Evolutionary conservation across 768 basidiomycete genomes (phyloP).

Genomic region (Suillus variegatus): DNA sequence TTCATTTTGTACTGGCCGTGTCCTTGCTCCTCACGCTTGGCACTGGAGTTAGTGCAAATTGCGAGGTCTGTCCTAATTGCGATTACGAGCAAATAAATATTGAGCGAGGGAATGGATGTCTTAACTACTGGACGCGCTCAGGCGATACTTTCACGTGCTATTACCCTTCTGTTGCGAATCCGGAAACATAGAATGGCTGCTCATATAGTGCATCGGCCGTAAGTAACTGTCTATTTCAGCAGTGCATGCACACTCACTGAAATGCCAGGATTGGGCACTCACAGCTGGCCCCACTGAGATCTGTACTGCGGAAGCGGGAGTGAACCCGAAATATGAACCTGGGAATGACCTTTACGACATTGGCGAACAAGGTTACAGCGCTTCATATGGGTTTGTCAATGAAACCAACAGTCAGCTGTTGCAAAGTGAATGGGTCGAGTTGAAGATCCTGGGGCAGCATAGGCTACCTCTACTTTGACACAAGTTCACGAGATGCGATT

Average conservation of each 20-base stretch:
- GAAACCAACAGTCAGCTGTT: not conserved
- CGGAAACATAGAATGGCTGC: not conserved
- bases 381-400: not conserved
- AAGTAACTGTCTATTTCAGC: not conserved
- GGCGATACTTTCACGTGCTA: not conserved
- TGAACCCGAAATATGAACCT: too few relatives aligned
- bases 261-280: not conserved
- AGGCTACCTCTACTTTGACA: not conserved
- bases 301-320: not conserved
- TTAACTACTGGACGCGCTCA: conserved; percentile 1
- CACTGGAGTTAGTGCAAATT: not conserved
- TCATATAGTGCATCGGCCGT: not conserved
- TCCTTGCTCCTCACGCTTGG: not conserved
- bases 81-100: not conserved
- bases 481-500: too few relatives aligned
- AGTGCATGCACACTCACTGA: not conserved
- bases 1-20: not conserved
- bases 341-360: not conserved
- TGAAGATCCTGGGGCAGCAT: not conserved
- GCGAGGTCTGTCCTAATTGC: not conserved
- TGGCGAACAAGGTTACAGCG: not conserved
- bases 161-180: conserved; percentile 3
- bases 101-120: not conserved
- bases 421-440: not conserved
- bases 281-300: not conserved